phyloP scores from a whole-genome alignment of 495 filamentous ascomycete genomes.

The Talaromyces wortmannii region DNA sequence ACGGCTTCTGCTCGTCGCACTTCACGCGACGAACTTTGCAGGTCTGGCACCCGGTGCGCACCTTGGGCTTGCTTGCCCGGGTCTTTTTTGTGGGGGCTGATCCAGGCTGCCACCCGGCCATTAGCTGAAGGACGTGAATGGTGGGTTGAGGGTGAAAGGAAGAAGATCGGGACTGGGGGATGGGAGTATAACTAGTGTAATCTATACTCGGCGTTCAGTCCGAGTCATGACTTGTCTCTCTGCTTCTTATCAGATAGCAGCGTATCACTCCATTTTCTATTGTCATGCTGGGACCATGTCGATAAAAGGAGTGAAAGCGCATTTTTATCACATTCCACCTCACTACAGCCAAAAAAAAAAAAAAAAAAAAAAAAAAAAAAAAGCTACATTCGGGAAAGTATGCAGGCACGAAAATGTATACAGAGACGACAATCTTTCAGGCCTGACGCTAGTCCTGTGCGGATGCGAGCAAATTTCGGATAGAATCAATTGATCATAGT shows the following conservation, averaged over 20 bases:
- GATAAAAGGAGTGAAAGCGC: neutral
- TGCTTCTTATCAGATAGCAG: neutral
- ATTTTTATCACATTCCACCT: neutral
- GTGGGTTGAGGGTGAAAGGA: neutral
- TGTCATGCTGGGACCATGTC: neutral
- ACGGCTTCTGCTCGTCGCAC: conserved; percentile 34
- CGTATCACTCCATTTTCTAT: neutral
- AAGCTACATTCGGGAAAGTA: too few species aligned
- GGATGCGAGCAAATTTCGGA: too few species aligned
- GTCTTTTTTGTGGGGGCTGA: neutral
- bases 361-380: neutral
- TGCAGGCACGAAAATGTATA: neutral
- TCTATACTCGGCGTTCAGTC: too few species aligned
- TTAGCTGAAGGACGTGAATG: neutral
- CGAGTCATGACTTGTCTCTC: too few species aligned
- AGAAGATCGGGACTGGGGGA: too few species aligned
- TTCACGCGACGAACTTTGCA: conserved; percentile 32
- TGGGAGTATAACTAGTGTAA: too few species aligned
- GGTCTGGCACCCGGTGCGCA: conserved; percentile 19
- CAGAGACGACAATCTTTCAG: neutral
- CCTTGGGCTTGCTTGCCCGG: neutral
- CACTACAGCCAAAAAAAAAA: neutral
- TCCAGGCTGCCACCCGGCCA: neutral
- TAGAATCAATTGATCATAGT: neutral
- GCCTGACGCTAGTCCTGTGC: neutral